Percentiles rank a stretch among this genome's conserved stretches.
These are phyloP conservation scores for Zygosaccharomyces pseudorouxii DNA, from an alignment of 805 yeast species.

Conservation along the genomic window DNA sequence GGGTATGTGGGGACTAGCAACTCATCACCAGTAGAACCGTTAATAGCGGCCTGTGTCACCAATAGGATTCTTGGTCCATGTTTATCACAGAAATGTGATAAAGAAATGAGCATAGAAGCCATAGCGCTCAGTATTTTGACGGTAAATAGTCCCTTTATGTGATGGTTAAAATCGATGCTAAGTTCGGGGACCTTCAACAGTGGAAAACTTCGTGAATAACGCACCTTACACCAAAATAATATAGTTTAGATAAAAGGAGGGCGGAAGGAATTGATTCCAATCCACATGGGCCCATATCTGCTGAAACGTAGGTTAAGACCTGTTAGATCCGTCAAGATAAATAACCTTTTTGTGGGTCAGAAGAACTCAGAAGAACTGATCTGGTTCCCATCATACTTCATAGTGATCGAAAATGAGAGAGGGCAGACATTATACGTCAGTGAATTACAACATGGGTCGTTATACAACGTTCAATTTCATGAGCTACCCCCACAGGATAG, in stretches of 20 bases:
- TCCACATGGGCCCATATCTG: conserved; percentile 16
- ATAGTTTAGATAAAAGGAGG: not conserved
- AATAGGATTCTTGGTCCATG: conserved; percentile 68
- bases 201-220: not conserved
- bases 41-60: conserved; percentile 50
- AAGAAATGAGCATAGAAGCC: conserved; percentile 32
- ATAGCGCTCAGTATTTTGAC: conserved; percentile 1
- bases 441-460: conserved; percentile 24
- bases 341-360: conserved; percentile 16
- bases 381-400: conserved; percentile 21
- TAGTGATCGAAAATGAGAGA: conserved; percentile 20
- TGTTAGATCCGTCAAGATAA: conserved; percentile 23
- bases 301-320: conserved; percentile 26
- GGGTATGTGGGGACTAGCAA: conserved; percentile 39
- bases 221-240: not conserved
- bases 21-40: conserved; percentile 21
- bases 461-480: conserved; percentile 22
- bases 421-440: conserved; percentile 25
- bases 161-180: not conserved
- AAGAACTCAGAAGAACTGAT: conserved; percentile 3
- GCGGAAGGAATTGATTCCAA: not conserved
- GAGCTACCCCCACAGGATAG: conserved; percentile 22
- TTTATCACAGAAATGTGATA: conserved; percentile 74
- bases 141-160: not conserved
- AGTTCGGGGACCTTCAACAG: not conserved